Evolutionary conservation across 208 protist species (phyloP).

Genomic region (Leishmania arabica): DNA sequence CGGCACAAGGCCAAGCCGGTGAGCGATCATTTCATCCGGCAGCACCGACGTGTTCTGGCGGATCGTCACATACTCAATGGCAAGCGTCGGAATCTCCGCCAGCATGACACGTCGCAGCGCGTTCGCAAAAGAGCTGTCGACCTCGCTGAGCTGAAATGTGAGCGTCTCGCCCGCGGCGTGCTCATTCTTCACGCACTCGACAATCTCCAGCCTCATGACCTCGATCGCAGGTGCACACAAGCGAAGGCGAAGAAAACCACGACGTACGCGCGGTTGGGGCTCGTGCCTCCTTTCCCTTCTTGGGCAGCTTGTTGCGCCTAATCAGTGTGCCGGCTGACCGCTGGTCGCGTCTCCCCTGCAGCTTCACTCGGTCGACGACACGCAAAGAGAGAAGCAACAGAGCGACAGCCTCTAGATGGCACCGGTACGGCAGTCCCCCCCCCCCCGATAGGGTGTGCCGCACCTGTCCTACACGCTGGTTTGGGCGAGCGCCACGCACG

Average conservation of each 20-base stretch:
- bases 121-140: slow-evolving; percentile 96
- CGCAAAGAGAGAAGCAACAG: background rate
- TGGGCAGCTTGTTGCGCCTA: background rate
- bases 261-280: background rate
- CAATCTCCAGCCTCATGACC: slow-evolving; percentile 77
- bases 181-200: slow-evolving; percentile 74
- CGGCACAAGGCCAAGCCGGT: slow-evolving; percentile 98
- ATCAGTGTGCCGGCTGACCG: background rate
- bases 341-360: background rate
- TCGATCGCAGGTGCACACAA: background rate
- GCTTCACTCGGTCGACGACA: background rate
- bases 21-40: slow-evolving; percentile 99
- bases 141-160: slow-evolving; percentile 87
- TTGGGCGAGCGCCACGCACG: background rate
- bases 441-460: background rate
- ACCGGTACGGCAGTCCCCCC: background rate
- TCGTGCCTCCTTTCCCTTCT: background rate
- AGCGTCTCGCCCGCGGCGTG: slow-evolving; percentile 88
- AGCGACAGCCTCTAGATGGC: background rate
- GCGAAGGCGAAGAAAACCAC: too few relatives aligned
- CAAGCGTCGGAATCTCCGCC: slow-evolving; percentile 98
- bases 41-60: slow-evolving; percentile 96
- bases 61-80: slow-evolving; percentile 97
- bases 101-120: slow-evolving; percentile 97
- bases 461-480: background rate